phyloP scores from a whole-genome alignment of 495 filamentous ascomycete species.

The Trichoderma virens region DNA sequence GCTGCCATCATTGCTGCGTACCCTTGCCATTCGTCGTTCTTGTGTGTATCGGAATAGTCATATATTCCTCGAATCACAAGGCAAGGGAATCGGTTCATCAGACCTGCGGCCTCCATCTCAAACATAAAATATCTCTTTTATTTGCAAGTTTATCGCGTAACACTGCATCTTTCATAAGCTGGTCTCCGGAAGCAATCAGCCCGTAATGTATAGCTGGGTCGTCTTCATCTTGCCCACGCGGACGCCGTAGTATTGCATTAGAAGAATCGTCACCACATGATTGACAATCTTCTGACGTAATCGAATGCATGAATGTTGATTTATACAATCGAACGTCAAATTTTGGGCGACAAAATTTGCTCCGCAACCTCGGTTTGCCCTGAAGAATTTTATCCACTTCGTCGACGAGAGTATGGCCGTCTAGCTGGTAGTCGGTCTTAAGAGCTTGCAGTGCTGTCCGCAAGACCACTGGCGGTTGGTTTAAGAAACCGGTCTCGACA shows the following conservation, averaged over 20 bases:
- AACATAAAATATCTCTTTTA: constrained; percentile 17
- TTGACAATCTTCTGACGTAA: not conserved
- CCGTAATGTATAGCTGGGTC: constrained; percentile 5
- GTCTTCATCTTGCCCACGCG: constrained; percentile 5
- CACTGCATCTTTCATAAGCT: not conserved
- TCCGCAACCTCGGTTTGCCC: constrained; percentile 17
- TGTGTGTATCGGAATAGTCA: constrained; percentile 27
- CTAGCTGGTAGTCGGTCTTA: constrained; percentile 14
- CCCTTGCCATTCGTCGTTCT: constrained; percentile 25
- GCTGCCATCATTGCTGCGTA: constrained; percentile 19
- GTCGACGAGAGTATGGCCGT: constrained; percentile 19
- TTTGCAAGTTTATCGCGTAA: not conserved
- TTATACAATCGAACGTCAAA: constrained; percentile 26
- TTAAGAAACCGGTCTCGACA: constrained; percentile 21
- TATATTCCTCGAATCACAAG: constrained; percentile 32
- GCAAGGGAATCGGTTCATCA: constrained; percentile 7
- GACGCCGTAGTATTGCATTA: not conserved
- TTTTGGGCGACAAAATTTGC: constrained; percentile 22
- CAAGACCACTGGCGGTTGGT: constrained; percentile 27
- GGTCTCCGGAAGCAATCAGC: not conserved
- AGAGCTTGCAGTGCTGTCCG: constrained; percentile 17
- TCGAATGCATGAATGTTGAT: constrained; percentile 18
- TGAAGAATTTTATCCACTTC: constrained; percentile 18
- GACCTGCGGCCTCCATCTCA: constrained; percentile 25
- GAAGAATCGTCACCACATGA: not conserved